These are phyloP conservation scores for Potentilla sterilis DNA, from an alignment of 306 rosid species.

Conservation along the genomic window DNA sequence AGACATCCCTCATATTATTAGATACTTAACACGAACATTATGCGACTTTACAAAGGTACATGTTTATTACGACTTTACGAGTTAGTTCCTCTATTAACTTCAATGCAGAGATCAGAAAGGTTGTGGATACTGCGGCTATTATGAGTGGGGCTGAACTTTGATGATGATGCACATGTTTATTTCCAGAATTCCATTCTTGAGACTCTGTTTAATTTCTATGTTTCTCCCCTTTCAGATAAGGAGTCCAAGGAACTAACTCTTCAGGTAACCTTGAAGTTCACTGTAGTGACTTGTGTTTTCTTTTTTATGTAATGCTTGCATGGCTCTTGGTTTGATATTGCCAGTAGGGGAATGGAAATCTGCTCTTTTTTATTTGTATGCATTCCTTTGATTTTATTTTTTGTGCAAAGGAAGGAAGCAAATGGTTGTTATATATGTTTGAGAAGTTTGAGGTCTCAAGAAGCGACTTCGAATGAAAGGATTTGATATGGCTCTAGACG, in stretches of 20 bases:
- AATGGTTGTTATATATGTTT: too few relatives aligned
- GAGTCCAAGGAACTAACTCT: constrained; percentile 70
- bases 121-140: constrained; percentile 78
- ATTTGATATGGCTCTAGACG: too few relatives aligned
- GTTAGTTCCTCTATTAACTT: constrained; percentile 57
- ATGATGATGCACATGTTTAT: constrained; percentile 70
- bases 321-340: too few relatives aligned
- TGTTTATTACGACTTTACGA: too few relatives aligned
- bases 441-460: too few relatives aligned
- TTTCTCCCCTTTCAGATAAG: constrained; percentile 67
- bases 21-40: constrained; percentile 81
- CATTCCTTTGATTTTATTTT: too few relatives aligned
- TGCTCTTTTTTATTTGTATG: too few relatives aligned
- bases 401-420: too few relatives aligned
- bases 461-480: too few relatives aligned
- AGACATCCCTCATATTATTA: constrained; percentile 76
- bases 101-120: constrained; percentile 57
- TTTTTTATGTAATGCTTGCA: too few relatives aligned
- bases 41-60: constrained; percentile 42
- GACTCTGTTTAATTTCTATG: constrained; percentile 66
- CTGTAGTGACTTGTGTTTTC: not conserved
- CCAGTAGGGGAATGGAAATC: too few relatives aligned
- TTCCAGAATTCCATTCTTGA: constrained; percentile 61
- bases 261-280: constrained; percentile 49
- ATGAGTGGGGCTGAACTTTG: constrained; percentile 69